Evolutionary conservation across 164 flowering plant genomes (phyloP).

Genomic region (Umbilicus rupestris): DNA sequence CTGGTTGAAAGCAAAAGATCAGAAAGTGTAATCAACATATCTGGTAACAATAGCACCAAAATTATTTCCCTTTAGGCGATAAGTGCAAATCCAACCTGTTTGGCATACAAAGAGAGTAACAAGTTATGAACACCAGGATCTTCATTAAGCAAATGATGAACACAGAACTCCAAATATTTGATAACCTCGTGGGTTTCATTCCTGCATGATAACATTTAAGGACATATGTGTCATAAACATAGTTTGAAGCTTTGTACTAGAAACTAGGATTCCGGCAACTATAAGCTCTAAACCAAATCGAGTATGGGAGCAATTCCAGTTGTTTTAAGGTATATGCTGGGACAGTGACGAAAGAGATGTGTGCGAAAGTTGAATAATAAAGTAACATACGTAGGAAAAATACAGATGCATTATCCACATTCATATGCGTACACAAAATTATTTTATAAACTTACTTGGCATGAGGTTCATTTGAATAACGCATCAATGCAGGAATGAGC

Average conservation of each 20-base stretch:
- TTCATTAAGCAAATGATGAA: constrained; percentile 88
- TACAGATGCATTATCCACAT: neutral
- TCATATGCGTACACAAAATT: neutral
- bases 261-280: neutral
- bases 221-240: neutral
- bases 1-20: constrained; percentile 25
- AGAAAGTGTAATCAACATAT: neutral
- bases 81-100: constrained; percentile 49
- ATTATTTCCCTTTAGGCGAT: neutral
- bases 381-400: neutral
- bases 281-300: neutral
- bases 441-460: constrained; percentile 52
- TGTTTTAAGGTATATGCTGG: neutral
- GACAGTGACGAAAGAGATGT: neutral
- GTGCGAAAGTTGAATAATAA: neutral
- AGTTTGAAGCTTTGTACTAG: neutral
- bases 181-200: constrained; percentile 98
- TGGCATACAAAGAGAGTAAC: constrained; percentile 87
- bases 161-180: constrained; percentile 88
- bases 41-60: neutral
- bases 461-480: constrained; percentile 98
- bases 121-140: constrained; percentile 98
- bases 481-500: constrained; percentile 99
- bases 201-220: constrained; percentile 32
- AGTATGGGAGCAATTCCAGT: neutral